These are phyloP conservation scores for Saccharum hybrid DNA, from an alignment of 202 grass and related monocot genomes.

Conservation along the genomic window DNA sequence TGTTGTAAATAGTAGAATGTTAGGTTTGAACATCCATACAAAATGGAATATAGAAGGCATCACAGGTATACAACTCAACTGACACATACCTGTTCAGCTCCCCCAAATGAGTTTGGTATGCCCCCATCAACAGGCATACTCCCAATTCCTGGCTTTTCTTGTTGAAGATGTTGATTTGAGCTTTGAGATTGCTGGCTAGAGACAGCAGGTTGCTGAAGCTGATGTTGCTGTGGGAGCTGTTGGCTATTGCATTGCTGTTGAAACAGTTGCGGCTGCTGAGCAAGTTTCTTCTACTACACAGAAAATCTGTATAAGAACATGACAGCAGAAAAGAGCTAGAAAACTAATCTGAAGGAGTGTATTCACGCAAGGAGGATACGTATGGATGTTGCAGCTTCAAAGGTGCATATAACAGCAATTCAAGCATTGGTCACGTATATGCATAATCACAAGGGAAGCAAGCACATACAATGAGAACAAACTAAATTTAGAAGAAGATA, in stretches of 20 bases:
- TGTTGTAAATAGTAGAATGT: no score
- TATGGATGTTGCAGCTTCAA: constrained; percentile 10
- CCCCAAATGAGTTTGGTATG: constrained; percentile 72
- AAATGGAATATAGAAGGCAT: constrained; percentile 34
- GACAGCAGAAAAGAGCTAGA: constrained; percentile 19
- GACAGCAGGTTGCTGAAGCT: constrained; percentile 82
- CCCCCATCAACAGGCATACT: constrained; percentile 81
- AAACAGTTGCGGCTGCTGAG: constrained; percentile 72
- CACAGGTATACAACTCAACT: constrained; percentile 19
- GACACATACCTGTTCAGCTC: constrained; percentile 75
- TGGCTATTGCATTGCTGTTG: constrained; percentile 69
- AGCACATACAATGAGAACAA: constrained; percentile 13
- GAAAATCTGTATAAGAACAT: constrained; percentile 75
- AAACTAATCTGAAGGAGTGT: constrained; percentile 12
- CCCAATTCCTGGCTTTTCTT: constrained; percentile 75
- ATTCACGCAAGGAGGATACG: constrained; percentile 2
- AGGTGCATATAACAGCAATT: constrained; percentile 37
- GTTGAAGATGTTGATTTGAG: constrained; percentile 83
- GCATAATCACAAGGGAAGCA: constrained; percentile 13
- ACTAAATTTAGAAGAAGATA: constrained; percentile 22
- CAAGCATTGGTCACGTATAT: background rate
- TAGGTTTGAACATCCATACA: background rate
- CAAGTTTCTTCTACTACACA: constrained; percentile 99
- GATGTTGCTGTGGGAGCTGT: constrained; percentile 57
- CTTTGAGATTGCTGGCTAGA: constrained; percentile 97